These are phyloP conservation scores for Neurospora africana DNA, from an alignment of 495 filamentous ascomycete genomes.

Conservation along the genomic window DNA sequence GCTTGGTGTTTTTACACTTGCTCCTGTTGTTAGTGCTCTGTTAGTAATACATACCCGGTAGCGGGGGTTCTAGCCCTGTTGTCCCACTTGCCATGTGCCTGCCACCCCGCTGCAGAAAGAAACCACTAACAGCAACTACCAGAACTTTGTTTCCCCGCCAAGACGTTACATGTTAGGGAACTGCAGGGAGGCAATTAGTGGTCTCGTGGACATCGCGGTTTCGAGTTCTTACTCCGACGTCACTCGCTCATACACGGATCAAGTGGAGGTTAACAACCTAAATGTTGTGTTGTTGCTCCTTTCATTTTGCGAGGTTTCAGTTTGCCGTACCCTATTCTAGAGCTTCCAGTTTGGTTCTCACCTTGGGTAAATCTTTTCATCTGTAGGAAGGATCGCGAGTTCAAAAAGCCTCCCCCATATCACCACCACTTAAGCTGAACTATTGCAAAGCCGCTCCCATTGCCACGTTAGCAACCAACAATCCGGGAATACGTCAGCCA, in stretches of 20 bases:
- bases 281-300: neutral
- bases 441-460: neutral
- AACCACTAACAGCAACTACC: neutral
- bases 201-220: neutral
- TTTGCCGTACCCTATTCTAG: neutral
- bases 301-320: neutral
- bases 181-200: neutral
- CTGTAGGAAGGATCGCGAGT: neutral
- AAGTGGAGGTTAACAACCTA: neutral
- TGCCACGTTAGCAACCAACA: neutral
- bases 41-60: neutral
- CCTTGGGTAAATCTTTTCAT: neutral
- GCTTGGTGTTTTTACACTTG: neutral
- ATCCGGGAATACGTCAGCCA: neutral
- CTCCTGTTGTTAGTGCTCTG: neutral
- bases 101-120: neutral
- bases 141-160: neutral
- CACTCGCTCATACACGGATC: neutral
- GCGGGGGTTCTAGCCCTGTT: neutral
- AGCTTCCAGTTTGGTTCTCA: neutral
- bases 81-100: neutral
- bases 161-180: neutral
- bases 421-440: neutral
- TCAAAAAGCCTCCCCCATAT: neutral
- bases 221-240: neutral